Evolutionary conservation across 352 stramenopile species (phyloP).

Genomic region (Peronosclerospora sorghi): DNA sequence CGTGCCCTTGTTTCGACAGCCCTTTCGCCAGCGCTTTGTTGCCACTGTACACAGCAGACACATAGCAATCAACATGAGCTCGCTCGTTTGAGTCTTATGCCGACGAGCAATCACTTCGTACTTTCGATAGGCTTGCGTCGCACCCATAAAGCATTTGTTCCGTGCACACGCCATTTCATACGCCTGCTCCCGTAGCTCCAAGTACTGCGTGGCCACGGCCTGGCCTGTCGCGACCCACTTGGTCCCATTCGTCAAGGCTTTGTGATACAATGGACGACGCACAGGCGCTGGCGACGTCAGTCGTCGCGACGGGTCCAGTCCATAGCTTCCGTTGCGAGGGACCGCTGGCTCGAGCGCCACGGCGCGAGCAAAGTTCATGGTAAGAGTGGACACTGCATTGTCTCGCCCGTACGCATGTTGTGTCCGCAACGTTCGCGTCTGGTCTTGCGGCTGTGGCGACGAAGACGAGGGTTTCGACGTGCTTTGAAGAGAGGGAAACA

Average conservation of each 20-base stretch:
- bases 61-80: too few species aligned
- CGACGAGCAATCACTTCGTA: too few species aligned
- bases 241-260: constrained; percentile 21
- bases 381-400: constrained; percentile 25
- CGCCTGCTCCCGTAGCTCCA: constrained; percentile 62
- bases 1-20: constrained; percentile 66
- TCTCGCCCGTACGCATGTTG: too few species aligned
- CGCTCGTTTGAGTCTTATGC: too few species aligned
- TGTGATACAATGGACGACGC: constrained; percentile 45
- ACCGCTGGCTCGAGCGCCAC: constrained; percentile 56
- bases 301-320: constrained; percentile 10
- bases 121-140: constrained; percentile 73
- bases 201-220: constrained; percentile 55
- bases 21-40: constrained; percentile 64
- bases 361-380: constrained; percentile 72
- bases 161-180: constrained; percentile 70
- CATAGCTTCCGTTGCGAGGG: constrained; percentile 9
- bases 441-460: constrained; percentile 4
- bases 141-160: constrained; percentile 83
- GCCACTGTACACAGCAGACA: constrained; percentile 29
- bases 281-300: constrained; percentile 11
- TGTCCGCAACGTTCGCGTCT: neutral
- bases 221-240: constrained; percentile 62
- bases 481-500: constrained; percentile 66
- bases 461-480: constrained; percentile 5